Base-by-base conservation (phyloP, 192 early-diverging fungal genomes). In the Haplosporangium gracile region DNA sequence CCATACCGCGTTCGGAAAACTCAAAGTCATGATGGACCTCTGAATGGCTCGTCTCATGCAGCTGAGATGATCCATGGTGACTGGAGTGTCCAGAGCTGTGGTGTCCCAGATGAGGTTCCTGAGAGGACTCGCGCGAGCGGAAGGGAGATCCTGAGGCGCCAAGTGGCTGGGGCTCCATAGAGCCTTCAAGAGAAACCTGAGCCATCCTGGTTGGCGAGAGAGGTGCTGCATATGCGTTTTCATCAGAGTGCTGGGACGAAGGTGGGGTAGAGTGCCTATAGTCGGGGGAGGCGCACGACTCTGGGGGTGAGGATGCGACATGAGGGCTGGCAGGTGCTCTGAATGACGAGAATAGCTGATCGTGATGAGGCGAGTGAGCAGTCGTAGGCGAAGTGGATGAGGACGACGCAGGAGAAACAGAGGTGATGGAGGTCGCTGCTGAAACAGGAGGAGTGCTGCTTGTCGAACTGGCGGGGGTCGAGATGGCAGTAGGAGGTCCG, bases 181-280 rank as follows among this genome's bases (percentile, higher is more conserved):
- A 20, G 34, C 49, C 8, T 75, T 77, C 72, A 78, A 78, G 49
- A 24, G 82, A 83, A 32, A 83, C 82, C 29, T 78, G 75, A 1
- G 82, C 82, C 57, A 83, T 77, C 16, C 73, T 45, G 24, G 69
- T 83, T n/a, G 82, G 82, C 16, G 82, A 83, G 15, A 83, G 68
- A 13, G 82, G 77, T 1, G 49, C 81, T 0, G 72, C 20, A 11
- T 38, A 53, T 39, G 11, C 8, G 34, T 43, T 29, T 49, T 82
- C 74, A 10, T 76, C 74, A 43, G 76, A 22, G n/a, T 36, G 81
- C 53, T 77, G 75, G 10, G 81, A 82, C 26, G 39, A 73, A 26
- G 78, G 83, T 26, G 76, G 78, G 5, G 74, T 79, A 5, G 78
- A 77, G 22, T 80, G 79, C 45, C 75, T 76, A 34, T 43, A 42